Evolutionary conservation across 805 yeast species (phyloP), one percentile per base, ranked within the genome.

Genomic region (Wickerhamiella parazyma): DNA sequence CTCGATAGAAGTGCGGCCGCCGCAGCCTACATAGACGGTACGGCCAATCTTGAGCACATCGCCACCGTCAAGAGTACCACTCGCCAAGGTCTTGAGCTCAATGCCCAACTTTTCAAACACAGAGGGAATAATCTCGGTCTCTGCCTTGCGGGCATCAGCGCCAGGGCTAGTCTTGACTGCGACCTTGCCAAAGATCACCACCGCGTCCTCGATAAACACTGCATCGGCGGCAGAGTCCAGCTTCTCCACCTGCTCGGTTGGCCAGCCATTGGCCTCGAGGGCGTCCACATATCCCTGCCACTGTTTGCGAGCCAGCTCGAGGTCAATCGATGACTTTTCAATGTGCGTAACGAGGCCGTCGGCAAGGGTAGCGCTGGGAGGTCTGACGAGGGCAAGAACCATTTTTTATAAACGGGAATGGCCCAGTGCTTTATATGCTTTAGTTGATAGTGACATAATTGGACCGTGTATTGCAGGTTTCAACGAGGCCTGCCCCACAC

Each of bases 301-400:
- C 17, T 39, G 42, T 17, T 39, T 31, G 6, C 29, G 29, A 21
- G 42, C 42, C 19, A 39, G 33, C 1, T n/a, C 22, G 14, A 33
- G 21, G 34, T 39, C 37, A 33, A 39, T 33, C n/a, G 19, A 14
- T 7, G 36, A 28, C 34, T 39, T 39, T 16, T 33, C 42, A 24
- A 39, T 39, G 16, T 39, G 42, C 14, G 42, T 39, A 16, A 39
- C 42, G 14, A 39, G 42, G 16, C 42, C 42, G 20, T 39, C 37
- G 33, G 42, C 42, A 12, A 39, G 37, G 20, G 24, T 33, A 4
- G 36, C 22, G 28, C 37, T 33, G 33, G 42, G 42, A 7, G 42
- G 37, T 22, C 42, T 31, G 12, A 39, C 37, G 14, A 39, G 33
- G 14, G 42, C 42, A 19, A 39, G 41, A 12, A 38, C 31, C 35